Conservation (phyloP, 139 green algal genomes). For the Chlorella vulgaris region DNA sequence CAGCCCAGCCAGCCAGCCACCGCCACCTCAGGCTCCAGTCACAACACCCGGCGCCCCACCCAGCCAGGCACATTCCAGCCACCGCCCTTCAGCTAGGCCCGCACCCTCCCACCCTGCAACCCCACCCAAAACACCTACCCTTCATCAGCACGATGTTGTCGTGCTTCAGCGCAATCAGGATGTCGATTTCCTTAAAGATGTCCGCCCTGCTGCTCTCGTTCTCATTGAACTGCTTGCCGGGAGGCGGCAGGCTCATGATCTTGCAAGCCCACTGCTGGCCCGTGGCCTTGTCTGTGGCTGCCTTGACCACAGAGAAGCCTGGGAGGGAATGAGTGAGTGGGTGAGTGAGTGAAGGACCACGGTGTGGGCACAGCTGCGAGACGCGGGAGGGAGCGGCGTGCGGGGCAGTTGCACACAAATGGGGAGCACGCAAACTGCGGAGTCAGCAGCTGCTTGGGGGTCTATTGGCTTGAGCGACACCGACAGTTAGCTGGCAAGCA, state of each 20-base stretch:
- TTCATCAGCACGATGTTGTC: constrained; percentile 86
- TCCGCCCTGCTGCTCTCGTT: constrained; percentile 79
- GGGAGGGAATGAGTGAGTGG: not conserved
- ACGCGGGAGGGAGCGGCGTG: not conserved
- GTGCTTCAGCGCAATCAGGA: constrained; percentile 81
- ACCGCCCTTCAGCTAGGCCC: not conserved
- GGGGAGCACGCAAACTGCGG: too few species aligned
- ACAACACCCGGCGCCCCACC: too few species aligned
- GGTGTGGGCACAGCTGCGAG: not conserved
- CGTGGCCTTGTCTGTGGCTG: constrained; percentile 66
- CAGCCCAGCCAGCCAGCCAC: too few species aligned
- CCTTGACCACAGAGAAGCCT: constrained; percentile 88
- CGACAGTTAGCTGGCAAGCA: too few species aligned
- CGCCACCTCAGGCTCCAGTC: too few species aligned
- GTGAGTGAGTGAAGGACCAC: not conserved
- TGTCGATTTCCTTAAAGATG: constrained; percentile 95
- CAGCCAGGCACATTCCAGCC: not conserved
- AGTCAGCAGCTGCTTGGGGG: too few species aligned
- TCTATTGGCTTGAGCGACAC: too few species aligned
- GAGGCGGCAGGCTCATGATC: constrained; percentile 84
- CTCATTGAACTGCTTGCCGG: constrained; percentile 58
- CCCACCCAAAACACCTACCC: not conserved
- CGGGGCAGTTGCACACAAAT: not conserved
- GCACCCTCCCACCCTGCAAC: not conserved
- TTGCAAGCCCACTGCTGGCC: constrained; percentile 81